Percentiles rank a stretch among this genome's conserved stretches.
phyloP scores from a whole-genome alignment of 768 basidiomycete species.

The Fistulinella prunicolor region DNA sequence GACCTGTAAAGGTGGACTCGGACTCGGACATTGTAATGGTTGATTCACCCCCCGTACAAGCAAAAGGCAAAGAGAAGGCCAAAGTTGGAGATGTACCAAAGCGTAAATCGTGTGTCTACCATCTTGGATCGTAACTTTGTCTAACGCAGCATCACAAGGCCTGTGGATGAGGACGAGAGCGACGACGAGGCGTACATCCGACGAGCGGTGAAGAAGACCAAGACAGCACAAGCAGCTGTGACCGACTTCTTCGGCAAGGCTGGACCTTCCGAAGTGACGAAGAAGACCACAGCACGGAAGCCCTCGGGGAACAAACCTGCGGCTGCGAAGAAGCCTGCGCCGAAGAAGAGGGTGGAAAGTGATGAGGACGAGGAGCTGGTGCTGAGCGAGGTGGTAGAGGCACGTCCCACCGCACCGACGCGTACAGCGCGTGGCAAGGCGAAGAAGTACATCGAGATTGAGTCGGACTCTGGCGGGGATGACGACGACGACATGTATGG shows the following conservation, averaged over 20 bases:
- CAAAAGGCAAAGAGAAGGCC: constrained; percentile 46
- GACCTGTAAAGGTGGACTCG: constrained; percentile 29
- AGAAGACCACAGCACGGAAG: constrained; percentile 45
- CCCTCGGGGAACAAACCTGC: constrained; percentile 59
- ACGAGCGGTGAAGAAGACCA: constrained; percentile 55
- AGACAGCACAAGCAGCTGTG: constrained; percentile 39
- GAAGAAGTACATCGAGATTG: constrained; percentile 65
- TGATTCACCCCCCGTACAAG: constrained; percentile 19
- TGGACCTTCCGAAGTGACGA: constrained; percentile 34
- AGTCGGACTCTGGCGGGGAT: constrained; percentile 47
- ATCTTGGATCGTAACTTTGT: constrained; percentile 1
- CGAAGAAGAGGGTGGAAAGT: constrained; percentile 38
- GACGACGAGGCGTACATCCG: constrained; percentile 44
- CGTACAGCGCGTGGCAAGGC: constrained; percentile 47
- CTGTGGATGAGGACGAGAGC: constrained; percentile 34
- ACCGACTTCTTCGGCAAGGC: constrained; percentile 61
- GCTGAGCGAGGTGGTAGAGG: constrained; percentile 43
- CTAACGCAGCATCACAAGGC: constrained; percentile 25
- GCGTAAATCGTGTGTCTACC: constrained; percentile 60
- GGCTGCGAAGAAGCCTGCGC: constrained; percentile 48
- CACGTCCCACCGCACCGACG: constrained; percentile 41
- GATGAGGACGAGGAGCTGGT: constrained; percentile 44
- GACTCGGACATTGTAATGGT: constrained; percentile 40
- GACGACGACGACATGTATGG: constrained; percentile 46
- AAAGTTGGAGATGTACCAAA: constrained; percentile 43